Base-by-base conservation (phyloP, 2,329 filamentous ascomycete species). In the Fusarium sp. region DNA sequence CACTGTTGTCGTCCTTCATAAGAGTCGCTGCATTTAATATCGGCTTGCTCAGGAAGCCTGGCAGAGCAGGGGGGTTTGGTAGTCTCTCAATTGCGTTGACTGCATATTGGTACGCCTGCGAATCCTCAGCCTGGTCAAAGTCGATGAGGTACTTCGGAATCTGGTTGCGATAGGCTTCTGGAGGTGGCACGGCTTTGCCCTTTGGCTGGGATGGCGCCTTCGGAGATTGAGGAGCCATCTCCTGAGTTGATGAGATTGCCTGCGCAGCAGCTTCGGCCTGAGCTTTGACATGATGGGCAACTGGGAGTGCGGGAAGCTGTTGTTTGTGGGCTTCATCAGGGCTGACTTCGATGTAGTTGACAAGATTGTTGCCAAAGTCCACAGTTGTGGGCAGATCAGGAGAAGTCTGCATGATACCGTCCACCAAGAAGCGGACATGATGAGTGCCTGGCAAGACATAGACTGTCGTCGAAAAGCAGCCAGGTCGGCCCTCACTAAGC, bases 1-100 rank as follows among this genome's bases (percentile, higher is more conserved):
- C 96, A 81, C 94, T 98, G 80, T 95, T 97, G 81, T 99, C 96
- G 79, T 99, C 96, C 84, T 98, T 98, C 86, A 97, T 94, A 9
- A 95, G 90, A 27, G 93, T 94, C 4, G 90, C 91, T 51, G 93
- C 93, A 79, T 99, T 99, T 71, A 99, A 83, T 64, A 99, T 98
- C 32, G 94, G 96, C 82, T 97, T 97, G 73, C 92, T 93, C 52
- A 99, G 83, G 82, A 98, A 98, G 51, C 96, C 90, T 1, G 96
- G 96, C 46, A 99, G 85, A 71, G 88, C 90, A 2, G 96, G 96
- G 8, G 96, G 95, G 25, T 90, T 90, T 1, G 94, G 90, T n/a
- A 95, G 85, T 75, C 93, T 93, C 71, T 91, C 89, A 57, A 94
- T 91, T 29, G 93, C 92, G 49, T 87, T 84, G 27, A 90, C 89